Conservation (phyloP, 495 filamentous ascomycete genomes). For the Penicillium fimorum region DNA sequence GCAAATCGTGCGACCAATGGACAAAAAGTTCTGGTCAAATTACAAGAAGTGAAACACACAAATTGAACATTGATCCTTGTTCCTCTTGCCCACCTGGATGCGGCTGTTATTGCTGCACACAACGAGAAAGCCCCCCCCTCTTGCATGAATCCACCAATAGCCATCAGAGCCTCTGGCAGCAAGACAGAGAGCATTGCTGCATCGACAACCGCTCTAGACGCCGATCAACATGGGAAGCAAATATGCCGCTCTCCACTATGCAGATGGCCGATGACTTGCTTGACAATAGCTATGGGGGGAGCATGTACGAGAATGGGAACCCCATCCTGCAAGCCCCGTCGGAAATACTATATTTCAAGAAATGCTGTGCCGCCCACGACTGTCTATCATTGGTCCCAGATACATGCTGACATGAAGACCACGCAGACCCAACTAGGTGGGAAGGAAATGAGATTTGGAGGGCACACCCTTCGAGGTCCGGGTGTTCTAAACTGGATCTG, state of each 20-base stretch:
- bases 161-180: not conserved
- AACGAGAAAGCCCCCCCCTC: slow-evolving; percentile 10
- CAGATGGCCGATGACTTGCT: slow-evolving; percentile 29
- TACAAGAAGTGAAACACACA: slow-evolving; percentile 3
- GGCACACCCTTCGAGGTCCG: slow-evolving; percentile 17
- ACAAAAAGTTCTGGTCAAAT: slow-evolving; percentile 3
- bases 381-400: slow-evolving; percentile 25
- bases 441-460: slow-evolving; percentile 8
- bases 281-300: slow-evolving; percentile 7
- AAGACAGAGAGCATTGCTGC: slow-evolving; percentile 15
- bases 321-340: slow-evolving; percentile 16
- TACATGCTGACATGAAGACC: slow-evolving; percentile 22
- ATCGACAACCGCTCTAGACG: slow-evolving; percentile 44
- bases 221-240: slow-evolving; percentile 21
- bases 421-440: slow-evolving; percentile 14
- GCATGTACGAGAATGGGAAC: slow-evolving; percentile 8
- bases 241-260: slow-evolving; percentile 19
- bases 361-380: slow-evolving; percentile 1
- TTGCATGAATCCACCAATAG: slow-evolving; percentile 16
- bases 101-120: slow-evolving; percentile 22
- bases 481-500: slow-evolving; percentile 7
- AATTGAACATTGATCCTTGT: slow-evolving; percentile 16
- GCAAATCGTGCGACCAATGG: slow-evolving; percentile 11
- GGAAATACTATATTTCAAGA: slow-evolving; percentile 15
- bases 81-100: slow-evolving; percentile 20